Base-by-base conservation (phyloP, 345 rosid genomes). In the Eucalyptus tenuipes region DNA sequence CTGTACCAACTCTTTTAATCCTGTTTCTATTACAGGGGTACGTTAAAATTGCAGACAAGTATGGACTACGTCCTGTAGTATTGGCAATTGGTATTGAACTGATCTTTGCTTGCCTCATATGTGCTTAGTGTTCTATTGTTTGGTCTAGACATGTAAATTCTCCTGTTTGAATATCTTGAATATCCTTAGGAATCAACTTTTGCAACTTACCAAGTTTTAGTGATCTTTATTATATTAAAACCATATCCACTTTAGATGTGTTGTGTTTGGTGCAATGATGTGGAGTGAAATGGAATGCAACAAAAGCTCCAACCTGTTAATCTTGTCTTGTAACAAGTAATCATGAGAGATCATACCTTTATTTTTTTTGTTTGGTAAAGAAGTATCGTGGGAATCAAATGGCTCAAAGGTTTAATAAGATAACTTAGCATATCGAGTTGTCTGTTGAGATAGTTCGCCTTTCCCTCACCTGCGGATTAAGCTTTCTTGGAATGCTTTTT, bases 81-180 rank as follows among this genome's bases (percentile, higher is more conserved):
- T 94, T 95, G 88, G 93, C 96, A 85, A 91, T 92, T 53, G 94
- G 95, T 95, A 92, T 89, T 79, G 20, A 53, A 29, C 81, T 88
- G 33, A 79, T 81, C 64, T 45, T 44, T 88, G 15, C 10, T 4
- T 75, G 82, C 82, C 45, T 75, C 45, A 2, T 37, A 20, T 20
- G 82, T 22, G 7, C 45, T 37, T 75, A 3, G 47, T 75, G 40
- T 57, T 42, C 86, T 52, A 50, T 59, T 75, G 37, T 85, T 18
- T 33, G 80, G 13, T 27, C 50, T 37, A 37, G 27, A 71, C 42
- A 18, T 87, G 61, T n/a, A 49, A 85, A 48, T 29, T 47, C 87
- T 48, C 87, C 29, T 49, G 9, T 85, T 37, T 49, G 57, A 50
- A 48, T 49, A 48, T 49, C 37, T 37, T 49, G 57, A 50, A 29